Percentiles rank a stretch among this genome's conserved stretches.
Conservation (phyloP, 768 basidiomycete genomes). For the Russula sp. region DNA sequence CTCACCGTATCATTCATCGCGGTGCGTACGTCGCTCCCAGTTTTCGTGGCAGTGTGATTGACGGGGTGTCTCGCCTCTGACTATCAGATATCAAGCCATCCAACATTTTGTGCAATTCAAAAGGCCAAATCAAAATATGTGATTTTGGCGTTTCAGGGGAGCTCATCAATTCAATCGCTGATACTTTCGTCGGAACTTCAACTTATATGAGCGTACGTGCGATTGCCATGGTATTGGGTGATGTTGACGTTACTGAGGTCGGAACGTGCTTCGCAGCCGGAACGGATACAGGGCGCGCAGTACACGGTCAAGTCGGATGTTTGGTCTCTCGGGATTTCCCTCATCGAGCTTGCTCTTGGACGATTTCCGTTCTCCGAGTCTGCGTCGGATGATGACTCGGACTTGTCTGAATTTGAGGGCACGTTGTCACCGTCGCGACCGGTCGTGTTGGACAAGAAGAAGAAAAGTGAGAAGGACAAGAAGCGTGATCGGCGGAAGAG, state of each 20-base stretch:
- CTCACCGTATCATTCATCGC: slow-evolving; percentile 96
- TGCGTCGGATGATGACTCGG: slow-evolving; percentile 64
- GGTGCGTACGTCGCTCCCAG: slow-evolving; percentile 62
- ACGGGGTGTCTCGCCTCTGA: not conserved
- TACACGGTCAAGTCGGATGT: slow-evolving; percentile 99
- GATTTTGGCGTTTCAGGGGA: slow-evolving; percentile 99
- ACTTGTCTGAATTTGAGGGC: slow-evolving; percentile 73
- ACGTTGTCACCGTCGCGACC: slow-evolving; percentile 75
- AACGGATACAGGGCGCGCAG: slow-evolving; percentile 97
- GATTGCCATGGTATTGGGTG: slow-evolving; percentile 18
- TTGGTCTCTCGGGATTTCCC: slow-evolving; percentile 95
- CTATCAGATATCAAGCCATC: slow-evolving; percentile 94
- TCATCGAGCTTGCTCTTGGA: slow-evolving; percentile 95
- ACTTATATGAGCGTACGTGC: slow-evolving; percentile 97
- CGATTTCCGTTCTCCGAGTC: slow-evolving; percentile 95
- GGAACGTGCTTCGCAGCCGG: slow-evolving; percentile 59
- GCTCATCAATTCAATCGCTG: slow-evolving; percentile 97
- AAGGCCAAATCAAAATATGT: slow-evolving; percentile 96
- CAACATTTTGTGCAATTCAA: slow-evolving; percentile 92
- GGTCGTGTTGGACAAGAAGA: slow-evolving; percentile 43
- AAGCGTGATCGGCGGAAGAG: slow-evolving; percentile 86
- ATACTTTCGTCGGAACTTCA: slow-evolving; percentile 98
- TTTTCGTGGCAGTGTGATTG: not conserved
- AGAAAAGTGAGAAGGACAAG: slow-evolving; percentile 42
- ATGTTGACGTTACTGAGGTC: slow-evolving; percentile 24